phyloP scores from a whole-genome alignment of 768 basidiomycete genomes.

The Mycena chlorophos region DNA sequence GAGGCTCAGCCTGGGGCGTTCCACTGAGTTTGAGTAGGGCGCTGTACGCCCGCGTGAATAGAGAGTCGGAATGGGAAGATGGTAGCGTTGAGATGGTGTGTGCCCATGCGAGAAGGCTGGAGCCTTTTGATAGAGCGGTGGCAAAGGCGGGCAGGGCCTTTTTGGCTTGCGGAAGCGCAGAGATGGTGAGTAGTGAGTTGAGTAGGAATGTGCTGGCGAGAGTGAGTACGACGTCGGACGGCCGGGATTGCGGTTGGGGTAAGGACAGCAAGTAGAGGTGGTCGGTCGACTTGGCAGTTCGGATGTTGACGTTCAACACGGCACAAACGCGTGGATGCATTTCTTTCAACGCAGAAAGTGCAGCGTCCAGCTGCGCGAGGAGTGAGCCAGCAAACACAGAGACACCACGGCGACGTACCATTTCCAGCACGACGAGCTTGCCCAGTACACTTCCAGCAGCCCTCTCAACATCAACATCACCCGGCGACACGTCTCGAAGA shows the following conservation, averaged over 20 bases:
- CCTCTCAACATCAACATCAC: conserved; percentile 67
- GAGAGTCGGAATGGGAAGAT: conserved; percentile 53
- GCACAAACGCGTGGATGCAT: conserved; percentile 46
- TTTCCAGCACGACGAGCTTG: conserved; percentile 65
- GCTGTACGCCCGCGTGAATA: conserved; percentile 63
- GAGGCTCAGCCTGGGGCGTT: conserved; percentile 22
- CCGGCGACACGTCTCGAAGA: conserved; percentile 47
- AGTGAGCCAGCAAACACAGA: not conserved
- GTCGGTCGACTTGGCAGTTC: conserved; percentile 5
- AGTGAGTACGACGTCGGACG: conserved; percentile 42
- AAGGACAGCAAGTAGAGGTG: conserved; percentile 41
- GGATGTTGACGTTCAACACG: conserved; percentile 28
- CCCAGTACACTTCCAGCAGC: conserved; percentile 68
- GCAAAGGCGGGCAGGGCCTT: conserved; percentile 28
- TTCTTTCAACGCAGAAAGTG: conserved; percentile 44
- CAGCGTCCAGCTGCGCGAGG: conserved; percentile 50
- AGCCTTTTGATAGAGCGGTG: conserved; percentile 28
- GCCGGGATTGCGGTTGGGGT: conserved; percentile 38
- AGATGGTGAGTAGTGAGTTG: conserved; percentile 49
- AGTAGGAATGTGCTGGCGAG: conserved; percentile 62
- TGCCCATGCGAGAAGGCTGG: conserved; percentile 55
- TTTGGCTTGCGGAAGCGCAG: conserved; percentile 27
- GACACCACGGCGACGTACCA: conserved; percentile 51
- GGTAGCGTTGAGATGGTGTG: conserved; percentile 44
- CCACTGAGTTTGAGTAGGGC: conserved; percentile 43